A percentile compares a stretch with the other conserved stretches of the same genome.
These are phyloP conservation scores for Lophium mytilinum DNA, from an alignment of 495 filamentous ascomycete species.

Conservation along the genomic window DNA sequence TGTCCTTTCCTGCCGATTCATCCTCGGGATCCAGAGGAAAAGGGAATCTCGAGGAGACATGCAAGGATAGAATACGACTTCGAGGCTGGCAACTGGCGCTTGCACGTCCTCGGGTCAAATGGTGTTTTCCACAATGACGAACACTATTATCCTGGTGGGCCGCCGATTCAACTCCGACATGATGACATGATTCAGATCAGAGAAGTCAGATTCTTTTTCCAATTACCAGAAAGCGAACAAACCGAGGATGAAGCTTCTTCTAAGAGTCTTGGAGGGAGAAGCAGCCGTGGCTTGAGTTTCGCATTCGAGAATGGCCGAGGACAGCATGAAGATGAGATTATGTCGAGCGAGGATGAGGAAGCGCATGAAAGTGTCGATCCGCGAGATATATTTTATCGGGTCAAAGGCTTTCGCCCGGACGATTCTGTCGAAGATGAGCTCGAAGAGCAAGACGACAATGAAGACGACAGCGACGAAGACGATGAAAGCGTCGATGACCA, in stretches of 20 bases:
- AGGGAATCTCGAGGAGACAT: conserved; percentile 75
- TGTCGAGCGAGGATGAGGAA: conserved; percentile 42
- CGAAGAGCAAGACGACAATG: conserved; percentile 31
- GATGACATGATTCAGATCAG: conserved; percentile 73
- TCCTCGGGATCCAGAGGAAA: conserved; percentile 48
- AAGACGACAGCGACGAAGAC: conserved; percentile 24
- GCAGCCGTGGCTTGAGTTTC: conserved; percentile 47
- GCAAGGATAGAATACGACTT: conserved; percentile 77
- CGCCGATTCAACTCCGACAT: conserved; percentile 55
- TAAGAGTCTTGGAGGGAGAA: conserved; percentile 30
- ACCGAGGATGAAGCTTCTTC: conserved; percentile 56
- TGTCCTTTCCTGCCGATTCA: conserved; percentile 77
- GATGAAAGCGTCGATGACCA: conserved; percentile 11
- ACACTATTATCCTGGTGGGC: conserved; percentile 51
- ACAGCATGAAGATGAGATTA: conserved; percentile 30
- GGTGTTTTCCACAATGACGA: conserved; percentile 76
- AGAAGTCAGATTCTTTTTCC: conserved; percentile 62
- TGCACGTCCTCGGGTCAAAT: conserved; percentile 75
- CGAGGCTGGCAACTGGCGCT: conserved; percentile 63
- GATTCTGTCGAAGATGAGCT: conserved; percentile 26
- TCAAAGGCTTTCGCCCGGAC: conserved; percentile 30
- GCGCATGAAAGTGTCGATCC: conserved; percentile 36
- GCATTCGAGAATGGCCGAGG: conserved; percentile 55
- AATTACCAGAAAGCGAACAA: conserved; percentile 62
- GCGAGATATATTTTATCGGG: conserved; percentile 5